These are phyloP conservation scores for Dacryopinax primogenitus DNA, from an alignment of 768 basidiomycete genomes.

Conservation along the genomic window DNA sequence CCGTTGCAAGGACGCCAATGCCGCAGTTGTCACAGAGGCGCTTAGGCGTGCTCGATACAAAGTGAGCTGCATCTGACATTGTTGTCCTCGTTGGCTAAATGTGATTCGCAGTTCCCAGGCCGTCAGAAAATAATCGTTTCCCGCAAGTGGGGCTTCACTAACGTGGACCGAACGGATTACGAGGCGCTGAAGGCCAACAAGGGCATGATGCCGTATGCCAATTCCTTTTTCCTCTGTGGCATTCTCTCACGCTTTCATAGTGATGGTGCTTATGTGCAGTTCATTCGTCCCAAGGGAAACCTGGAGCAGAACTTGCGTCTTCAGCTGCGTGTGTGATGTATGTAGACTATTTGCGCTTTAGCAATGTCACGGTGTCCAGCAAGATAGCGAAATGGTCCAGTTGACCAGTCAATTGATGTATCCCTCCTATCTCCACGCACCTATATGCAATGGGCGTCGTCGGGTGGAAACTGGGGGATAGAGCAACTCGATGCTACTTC, in stretches of 20 bases:
- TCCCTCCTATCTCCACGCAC: conserved; percentile 7
- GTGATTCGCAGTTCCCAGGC: conserved; percentile 57
- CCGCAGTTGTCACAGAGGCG: conserved; percentile 85
- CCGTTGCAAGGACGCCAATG: conserved; percentile 81
- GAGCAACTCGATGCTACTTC: not conserved
- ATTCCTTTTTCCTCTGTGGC: not conserved
- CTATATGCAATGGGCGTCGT: not conserved
- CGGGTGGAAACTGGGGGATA: conserved; percentile 7
- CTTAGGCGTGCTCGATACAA: conserved; percentile 97
- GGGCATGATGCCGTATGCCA: conserved; percentile 70
- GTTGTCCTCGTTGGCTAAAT: not conserved
- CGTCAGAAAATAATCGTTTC: conserved; percentile 94
- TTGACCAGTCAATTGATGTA: not conserved
- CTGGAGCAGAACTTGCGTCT: conserved; percentile 75
- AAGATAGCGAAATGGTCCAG: not conserved
- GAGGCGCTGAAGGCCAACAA: conserved; percentile 77
- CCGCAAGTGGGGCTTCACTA: conserved; percentile 99
- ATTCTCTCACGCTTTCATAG: conserved; percentile 27
- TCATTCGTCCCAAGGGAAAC: conserved; percentile 77
- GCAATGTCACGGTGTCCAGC: not conserved
- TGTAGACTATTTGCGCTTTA: not conserved
- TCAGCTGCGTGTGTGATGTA: conserved; percentile 53
- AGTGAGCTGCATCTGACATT: conserved; percentile 21
- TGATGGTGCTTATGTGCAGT: conserved; percentile 93
- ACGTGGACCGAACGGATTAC: conserved; percentile 82